Percentiles rank a stretch among this genome's conserved stretches.
Conservation (phyloP, 257 asterid genomes). For the Apocynum venetum region DNA sequence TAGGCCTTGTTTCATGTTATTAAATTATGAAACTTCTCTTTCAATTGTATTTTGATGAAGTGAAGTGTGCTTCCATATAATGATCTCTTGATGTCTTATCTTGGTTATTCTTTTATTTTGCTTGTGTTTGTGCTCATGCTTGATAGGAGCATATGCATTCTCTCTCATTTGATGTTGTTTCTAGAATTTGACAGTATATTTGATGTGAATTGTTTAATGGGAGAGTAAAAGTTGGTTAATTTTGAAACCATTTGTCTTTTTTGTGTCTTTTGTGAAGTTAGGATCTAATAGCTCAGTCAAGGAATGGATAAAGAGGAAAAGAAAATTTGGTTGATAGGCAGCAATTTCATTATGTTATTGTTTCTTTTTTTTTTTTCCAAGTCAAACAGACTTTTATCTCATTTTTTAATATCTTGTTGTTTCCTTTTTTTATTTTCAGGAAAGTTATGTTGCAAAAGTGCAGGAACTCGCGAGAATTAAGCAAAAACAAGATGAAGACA, state of each 20-base stretch:
- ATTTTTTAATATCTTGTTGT: neutral
- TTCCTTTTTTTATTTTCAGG: slow-evolving; percentile 33
- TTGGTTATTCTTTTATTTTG: neutral
- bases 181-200: neutral
- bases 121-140: neutral
- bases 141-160: neutral
- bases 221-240: neutral
- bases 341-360: neutral
- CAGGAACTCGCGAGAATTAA: slow-evolving; percentile 76
- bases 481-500: slow-evolving; percentile 77
- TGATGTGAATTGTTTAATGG: neutral
- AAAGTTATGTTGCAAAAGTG: slow-evolving; percentile 66
- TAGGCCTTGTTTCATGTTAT: neutral
- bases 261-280: neutral
- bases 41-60: neutral
- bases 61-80: neutral
- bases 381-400: neutral
- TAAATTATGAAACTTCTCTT: slow-evolving; percentile 3
- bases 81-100: neutral
- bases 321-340: neutral
- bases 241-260: neutral
- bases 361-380: neutral
- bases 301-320: neutral
- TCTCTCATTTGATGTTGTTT: neutral
- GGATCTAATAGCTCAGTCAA: neutral